These are phyloP conservation scores for Fusarium begoniae DNA, from an alignment of 2,329 filamentous ascomycete species.

Conservation along the genomic window DNA sequence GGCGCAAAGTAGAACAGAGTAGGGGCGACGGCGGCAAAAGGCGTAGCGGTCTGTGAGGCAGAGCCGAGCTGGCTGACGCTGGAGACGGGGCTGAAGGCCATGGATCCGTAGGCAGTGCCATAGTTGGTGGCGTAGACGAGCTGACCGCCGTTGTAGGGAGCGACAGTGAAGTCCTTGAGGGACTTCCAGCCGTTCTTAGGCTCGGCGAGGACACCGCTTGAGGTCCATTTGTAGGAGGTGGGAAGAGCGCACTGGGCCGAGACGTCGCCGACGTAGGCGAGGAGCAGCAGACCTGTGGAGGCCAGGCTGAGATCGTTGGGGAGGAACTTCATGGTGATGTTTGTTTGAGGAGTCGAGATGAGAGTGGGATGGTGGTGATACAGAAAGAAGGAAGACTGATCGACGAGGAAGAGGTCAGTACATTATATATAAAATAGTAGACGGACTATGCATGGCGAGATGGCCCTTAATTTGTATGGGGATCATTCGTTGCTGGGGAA, in stretches of 20 bases:
- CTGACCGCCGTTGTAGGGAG: slow-evolving; percentile 64
- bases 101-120: slow-evolving; percentile 54
- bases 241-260: slow-evolving; percentile 1
- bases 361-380: not conserved
- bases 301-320: not conserved
- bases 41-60: not conserved
- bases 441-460: not conserved
- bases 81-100: slow-evolving; percentile 12
- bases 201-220: not conserved
- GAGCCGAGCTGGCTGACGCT: slow-evolving; percentile 4
- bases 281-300: not conserved
- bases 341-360: not conserved
- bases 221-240: slow-evolving; percentile 5
- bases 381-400: not conserved
- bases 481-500: not conserved
- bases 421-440: not conserved
- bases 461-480: not conserved
- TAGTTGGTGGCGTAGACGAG: slow-evolving; percentile 67
- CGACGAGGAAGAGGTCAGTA: not conserved
- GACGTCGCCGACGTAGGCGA: slow-evolving; percentile 13
- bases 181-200: slow-evolving; percentile 23
- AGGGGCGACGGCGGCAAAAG: slow-evolving; percentile 50
- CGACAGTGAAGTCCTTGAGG: slow-evolving; percentile 70
- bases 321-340: not conserved
- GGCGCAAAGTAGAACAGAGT: slow-evolving; percentile 71